Conservation (phyloP, 192 early-diverging fungal species). For the Umbelopsis vinacea region DNA sequence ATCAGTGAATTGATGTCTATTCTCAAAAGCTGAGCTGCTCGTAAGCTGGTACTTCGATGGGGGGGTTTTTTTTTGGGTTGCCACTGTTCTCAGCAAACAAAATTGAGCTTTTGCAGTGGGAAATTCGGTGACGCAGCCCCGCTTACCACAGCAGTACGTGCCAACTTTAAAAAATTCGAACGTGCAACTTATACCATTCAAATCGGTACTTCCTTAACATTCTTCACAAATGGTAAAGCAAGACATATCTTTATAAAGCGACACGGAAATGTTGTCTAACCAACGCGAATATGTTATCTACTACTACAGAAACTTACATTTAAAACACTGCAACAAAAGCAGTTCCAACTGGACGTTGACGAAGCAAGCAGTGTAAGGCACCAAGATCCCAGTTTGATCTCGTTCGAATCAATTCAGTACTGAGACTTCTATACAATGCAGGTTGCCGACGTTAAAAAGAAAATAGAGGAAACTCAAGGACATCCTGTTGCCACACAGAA, state of each 20-base stretch:
- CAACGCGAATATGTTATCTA: background rate
- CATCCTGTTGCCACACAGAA: slow-evolving; percentile 77
- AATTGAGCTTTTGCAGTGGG: background rate
- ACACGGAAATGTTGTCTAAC: background rate
- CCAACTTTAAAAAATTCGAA: background rate
- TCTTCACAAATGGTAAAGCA: slow-evolving; percentile 3
- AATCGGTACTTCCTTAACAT: background rate
- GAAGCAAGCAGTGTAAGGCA: slow-evolving; percentile 56
- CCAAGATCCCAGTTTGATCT: background rate
- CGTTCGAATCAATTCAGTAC: background rate
- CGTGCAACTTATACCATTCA: background rate
- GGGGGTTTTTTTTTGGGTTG: background rate
- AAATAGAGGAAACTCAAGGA: slow-evolving; percentile 74
- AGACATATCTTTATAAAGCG: background rate
- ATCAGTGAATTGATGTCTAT: background rate
- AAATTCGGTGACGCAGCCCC: slow-evolving; percentile 15
- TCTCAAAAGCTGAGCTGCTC: background rate
- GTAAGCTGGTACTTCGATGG: no score
- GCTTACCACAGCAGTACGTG: no score
- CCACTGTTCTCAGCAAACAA: background rate
- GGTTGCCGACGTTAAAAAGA: slow-evolving; percentile 79
- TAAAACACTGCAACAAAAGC: slow-evolving; percentile 91
- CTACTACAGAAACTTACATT: slow-evolving; percentile 74
- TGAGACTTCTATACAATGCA: slow-evolving; percentile 27
- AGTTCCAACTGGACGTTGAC: slow-evolving; percentile 81